Base-by-base conservation (phyloP, 129 eudicot genomes). In the Artemisia argyi region DNA sequence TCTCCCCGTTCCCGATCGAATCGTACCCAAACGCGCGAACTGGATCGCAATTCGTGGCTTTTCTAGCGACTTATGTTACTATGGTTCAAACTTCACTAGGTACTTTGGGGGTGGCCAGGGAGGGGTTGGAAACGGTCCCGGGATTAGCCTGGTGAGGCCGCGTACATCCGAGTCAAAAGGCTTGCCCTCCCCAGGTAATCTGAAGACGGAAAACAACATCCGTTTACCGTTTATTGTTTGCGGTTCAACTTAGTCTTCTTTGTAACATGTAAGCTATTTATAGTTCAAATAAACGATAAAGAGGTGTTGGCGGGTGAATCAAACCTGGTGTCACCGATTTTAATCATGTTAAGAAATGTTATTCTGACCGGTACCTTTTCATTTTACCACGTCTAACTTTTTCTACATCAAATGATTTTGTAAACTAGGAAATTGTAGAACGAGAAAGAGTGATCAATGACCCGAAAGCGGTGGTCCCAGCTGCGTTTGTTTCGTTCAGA, bases 401-500 rank as follows among this genome's bases (percentile, higher is more conserved):
- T 64, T 7, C 83, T 10, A 65, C 73, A 24, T 66, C 64, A 48
- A 42, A 69, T 22, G 15, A 15, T 57, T 64, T 73, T 58, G 7
- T 48, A 11, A 57, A 52, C 32, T 69, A 94, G 99, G 99, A 88
- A 88, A 60, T 69, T 32, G 83, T 78, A 30, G 99, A 94, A 80
- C 82, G 97, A 47, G 89, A 90, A 80, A 82, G 78, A 79, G 88
- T 94, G 15, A 74, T 82, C 14, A 88, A 73, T 70, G 99, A 94
- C 77, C 96, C 99, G 12, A 83, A 79, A 63, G 87, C 94, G 39
- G 85, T 90, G 58, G 78, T 94, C 17, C 95, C 97, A 52, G 91
- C 95, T 14, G 97, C 97, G 39, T 90, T 90, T 77, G 97, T 90
- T 66, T 90, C 97, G 4, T 94, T 94, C 65, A 88, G 79, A 75